Percentiles rank a stretch among this genome's conserved stretches.
These are phyloP conservation scores for Hypocreales sp. DNA, from an alignment of 2,329 filamentous ascomycete genomes.

Conservation along the genomic window DNA sequence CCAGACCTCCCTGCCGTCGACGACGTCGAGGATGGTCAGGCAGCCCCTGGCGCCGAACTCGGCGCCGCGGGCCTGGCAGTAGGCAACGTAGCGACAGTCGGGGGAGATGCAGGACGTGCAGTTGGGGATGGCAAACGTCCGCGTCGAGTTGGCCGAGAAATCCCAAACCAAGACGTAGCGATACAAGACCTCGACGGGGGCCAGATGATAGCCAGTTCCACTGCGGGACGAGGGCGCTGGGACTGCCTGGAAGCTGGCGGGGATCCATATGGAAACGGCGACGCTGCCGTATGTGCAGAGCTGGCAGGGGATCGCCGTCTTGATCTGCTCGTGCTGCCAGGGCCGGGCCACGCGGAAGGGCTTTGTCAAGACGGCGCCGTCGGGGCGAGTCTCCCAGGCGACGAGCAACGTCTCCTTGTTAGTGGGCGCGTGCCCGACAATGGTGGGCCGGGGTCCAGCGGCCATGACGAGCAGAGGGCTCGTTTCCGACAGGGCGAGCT, in stretches of 20 bases:
- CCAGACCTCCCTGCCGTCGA: slow-evolving; percentile 20
- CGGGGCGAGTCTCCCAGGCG: slow-evolving; percentile 20
- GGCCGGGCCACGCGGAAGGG: slow-evolving; percentile 21
- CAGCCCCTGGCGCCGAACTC: slow-evolving; percentile 16
- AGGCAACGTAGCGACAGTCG: slow-evolving; percentile 23
- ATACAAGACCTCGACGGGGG: slow-evolving; percentile 14
- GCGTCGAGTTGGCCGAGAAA: slow-evolving; percentile 19
- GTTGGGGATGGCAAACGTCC: slow-evolving; percentile 23
- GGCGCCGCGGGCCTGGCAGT: slow-evolving; percentile 19
- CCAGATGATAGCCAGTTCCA: slow-evolving; percentile 15
- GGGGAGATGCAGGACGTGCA: slow-evolving; percentile 21
- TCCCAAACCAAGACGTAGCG: slow-evolving; percentile 24
- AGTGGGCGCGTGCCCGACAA: slow-evolving; percentile 19
- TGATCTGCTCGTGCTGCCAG: slow-evolving; percentile 21
- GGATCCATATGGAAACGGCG: slow-evolving; percentile 25
- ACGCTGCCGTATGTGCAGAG: slow-evolving; percentile 21
- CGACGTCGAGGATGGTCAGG: slow-evolving; percentile 21
- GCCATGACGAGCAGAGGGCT: slow-evolving; percentile 21
- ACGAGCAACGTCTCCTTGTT: slow-evolving; percentile 21
- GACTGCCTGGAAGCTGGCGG: slow-evolving; percentile 19
- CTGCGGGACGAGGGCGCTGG: slow-evolving; percentile 11
- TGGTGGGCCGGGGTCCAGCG: slow-evolving; percentile 21
- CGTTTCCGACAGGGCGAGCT: slow-evolving; percentile 22
- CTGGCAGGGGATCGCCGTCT: slow-evolving; percentile 21
- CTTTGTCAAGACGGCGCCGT: slow-evolving; percentile 9